Base-by-base conservation (phyloP, 176 grass and related monocot species). In the Urochloa ruziziensis region DNA sequence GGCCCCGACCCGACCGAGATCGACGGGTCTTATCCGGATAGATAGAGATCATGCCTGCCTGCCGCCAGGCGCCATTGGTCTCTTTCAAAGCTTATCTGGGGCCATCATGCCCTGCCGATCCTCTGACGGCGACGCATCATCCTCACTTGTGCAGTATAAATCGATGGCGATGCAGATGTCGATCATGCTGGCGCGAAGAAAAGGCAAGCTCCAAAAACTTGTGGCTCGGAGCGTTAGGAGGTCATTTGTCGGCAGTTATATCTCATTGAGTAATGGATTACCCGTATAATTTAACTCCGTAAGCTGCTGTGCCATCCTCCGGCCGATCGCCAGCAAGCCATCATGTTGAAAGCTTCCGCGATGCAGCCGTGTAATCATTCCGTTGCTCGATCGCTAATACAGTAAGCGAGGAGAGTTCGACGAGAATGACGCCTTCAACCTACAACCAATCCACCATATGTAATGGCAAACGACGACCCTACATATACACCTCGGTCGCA, bases 261-360 rank as follows among this genome's bases (percentile, higher is more conserved):
- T 11, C 1, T 16, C 1, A 1, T 18, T 23, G 23, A 24, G 24
- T 57, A 27, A 39, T 28, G 6, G 0, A n/a, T 16, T 46, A 16
- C 12, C 14, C 23, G 40, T 7, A 7, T 56, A 24, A 53, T 74
- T n/a, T 1, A 39, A 39, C 0, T 27, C 9, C 28, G 29, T 29
- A n/a, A n/a, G 7, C 23, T 72, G n/a, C 6, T 30, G 69, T 29
- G 69, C 14, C 25, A 72, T 72, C 46, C 15, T 13, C 6, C 27
- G 15, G 16, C 4, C 7, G 36, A 29, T 77, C 37, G 36, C 57
- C 37, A 56, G 37, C 37, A 56, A 8, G 0, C 35, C 57, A 78
- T 62, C 57, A 78, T 62, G 21, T 28, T 78, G 75, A 78, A 62
- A 78, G 29, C 57, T 78, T 78, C 58, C 19, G 18, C 23, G 11